Evolutionary conservation across 164 flowering plant genomes (phyloP).

Genomic region (Macadamia integrifolia): DNA sequence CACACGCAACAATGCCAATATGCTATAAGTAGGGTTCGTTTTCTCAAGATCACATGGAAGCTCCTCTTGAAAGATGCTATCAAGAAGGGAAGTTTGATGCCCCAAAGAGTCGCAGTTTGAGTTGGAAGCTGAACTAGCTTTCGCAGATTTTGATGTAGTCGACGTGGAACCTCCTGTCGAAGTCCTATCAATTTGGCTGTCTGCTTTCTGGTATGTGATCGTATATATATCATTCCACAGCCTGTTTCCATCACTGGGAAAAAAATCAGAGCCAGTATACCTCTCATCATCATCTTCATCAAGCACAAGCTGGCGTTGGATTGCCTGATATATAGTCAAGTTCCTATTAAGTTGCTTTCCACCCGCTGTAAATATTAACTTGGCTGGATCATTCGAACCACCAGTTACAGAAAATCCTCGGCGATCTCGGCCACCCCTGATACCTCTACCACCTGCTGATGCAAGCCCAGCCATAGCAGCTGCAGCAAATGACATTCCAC

Average conservation of each 20-base stretch:
- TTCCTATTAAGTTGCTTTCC: slow-evolving; percentile 85
- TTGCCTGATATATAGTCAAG: slow-evolving; percentile 88
- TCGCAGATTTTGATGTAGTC: slow-evolving; percentile 47
- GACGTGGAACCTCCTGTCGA: slow-evolving; percentile 40
- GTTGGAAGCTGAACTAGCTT: slow-evolving; percentile 42
- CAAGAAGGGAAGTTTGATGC: slow-evolving; percentile 64
- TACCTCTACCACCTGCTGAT: slow-evolving; percentile 70
- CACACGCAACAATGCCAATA: slow-evolving; percentile 74
- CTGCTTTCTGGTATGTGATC: slow-evolving; percentile 80
- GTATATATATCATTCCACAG: slow-evolving; percentile 86
- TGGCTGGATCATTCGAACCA: slow-evolving; percentile 65
- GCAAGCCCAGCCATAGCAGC: slow-evolving; percentile 97
- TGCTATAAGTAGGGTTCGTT: slow-evolving; percentile 77
- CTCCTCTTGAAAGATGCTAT: slow-evolving; percentile 85
- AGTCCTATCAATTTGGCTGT: slow-evolving; percentile 48
- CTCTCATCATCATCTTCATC: slow-evolving; percentile 90
- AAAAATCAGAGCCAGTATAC: slow-evolving; percentile 52
- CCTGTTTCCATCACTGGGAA: slow-evolving; percentile 81
- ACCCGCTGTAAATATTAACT: slow-evolving; percentile 69
- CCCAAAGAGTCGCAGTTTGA: slow-evolving; percentile 40
- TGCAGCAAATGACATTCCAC: slow-evolving; percentile 95
- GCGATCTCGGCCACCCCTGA: slow-evolving; percentile 74
- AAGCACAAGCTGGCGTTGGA: slow-evolving; percentile 81
- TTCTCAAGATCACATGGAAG: slow-evolving; percentile 95
- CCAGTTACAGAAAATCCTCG: slow-evolving; percentile 60